phyloP scores from a whole-genome alignment of 2,329 filamentous ascomycete genomes.

The Verticillium nonalfalfae region DNA sequence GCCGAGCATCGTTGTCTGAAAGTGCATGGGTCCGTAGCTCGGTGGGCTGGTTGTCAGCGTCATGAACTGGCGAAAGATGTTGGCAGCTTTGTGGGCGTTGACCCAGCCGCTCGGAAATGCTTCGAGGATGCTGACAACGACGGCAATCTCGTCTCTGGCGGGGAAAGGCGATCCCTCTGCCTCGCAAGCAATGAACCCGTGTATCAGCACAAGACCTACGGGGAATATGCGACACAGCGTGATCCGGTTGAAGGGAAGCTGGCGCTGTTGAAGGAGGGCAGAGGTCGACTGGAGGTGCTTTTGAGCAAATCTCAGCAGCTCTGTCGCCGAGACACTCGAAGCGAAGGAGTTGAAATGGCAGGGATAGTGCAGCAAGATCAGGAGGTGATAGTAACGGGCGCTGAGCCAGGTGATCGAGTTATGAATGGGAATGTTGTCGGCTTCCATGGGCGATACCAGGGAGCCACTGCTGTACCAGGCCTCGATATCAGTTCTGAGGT shows the following conservation, averaged over 20 bases:
- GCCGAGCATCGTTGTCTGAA: background rate
- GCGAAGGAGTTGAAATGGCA: constrained; percentile 30
- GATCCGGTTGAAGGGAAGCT: constrained; percentile 34
- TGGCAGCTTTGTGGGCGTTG: constrained; percentile 25
- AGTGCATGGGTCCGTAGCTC: constrained; percentile 12
- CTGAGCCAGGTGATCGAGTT: constrained; percentile 36
- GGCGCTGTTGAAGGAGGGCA: constrained; percentile 32
- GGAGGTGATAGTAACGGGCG: constrained; percentile 36
- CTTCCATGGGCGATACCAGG: constrained; percentile 32
- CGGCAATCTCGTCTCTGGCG: constrained; percentile 25
- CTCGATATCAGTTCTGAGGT: constrained; percentile 34
- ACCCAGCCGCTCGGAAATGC: constrained; percentile 29
- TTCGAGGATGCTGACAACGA: constrained; percentile 26
- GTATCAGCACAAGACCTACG: constrained; percentile 28
- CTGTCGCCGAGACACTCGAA: constrained; percentile 19
- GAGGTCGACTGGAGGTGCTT: constrained; percentile 35
- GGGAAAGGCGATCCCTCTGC: constrained; percentile 16
- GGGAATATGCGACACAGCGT: constrained; percentile 32
- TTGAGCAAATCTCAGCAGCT: constrained; percentile 30
- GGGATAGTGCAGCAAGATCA: constrained; percentile 35
- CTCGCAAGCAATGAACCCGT: constrained; percentile 25
- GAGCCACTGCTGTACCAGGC: constrained; percentile 40
- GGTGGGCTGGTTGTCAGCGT: constrained; percentile 12
- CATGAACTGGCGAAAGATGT: constrained; percentile 24
- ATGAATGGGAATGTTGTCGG: constrained; percentile 37